These are phyloP conservation scores for Pichia sp. DNA, from an alignment of 1,139 yeast species.

Conservation along the genomic window DNA sequence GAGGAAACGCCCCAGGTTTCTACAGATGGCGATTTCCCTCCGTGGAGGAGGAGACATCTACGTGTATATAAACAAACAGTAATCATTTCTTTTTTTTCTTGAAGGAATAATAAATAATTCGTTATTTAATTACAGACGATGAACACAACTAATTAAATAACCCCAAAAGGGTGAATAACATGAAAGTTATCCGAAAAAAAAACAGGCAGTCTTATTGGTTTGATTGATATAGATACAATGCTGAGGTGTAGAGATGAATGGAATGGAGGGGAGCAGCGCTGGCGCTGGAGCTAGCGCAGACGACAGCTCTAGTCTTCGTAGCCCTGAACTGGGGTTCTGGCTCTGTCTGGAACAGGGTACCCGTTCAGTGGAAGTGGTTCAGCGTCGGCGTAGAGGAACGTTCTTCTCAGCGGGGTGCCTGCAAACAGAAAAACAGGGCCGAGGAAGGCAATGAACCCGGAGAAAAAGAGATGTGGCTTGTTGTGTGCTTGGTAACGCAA, in stretches of 20 bases:
- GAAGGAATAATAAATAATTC: not conserved
- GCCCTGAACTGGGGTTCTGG: constrained; percentile 51
- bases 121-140: not conserved
- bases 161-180: too few species aligned
- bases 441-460: constrained; percentile 61
- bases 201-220: too few species aligned
- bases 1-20: constrained; percentile 44
- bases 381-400: constrained; percentile 62
- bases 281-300: not conserved
- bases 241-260: not conserved
- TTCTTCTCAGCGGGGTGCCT: constrained; percentile 68
- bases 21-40: constrained; percentile 42
- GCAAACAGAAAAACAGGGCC: constrained; percentile 61
- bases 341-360: constrained; percentile 63
- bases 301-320: constrained; percentile 42
- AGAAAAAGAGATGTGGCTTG: constrained; percentile 71
- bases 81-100: not conserved
- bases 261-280: not conserved
- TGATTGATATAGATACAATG: not conserved
- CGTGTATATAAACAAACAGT: not conserved
- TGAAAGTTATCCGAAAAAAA: too few species aligned
- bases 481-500: constrained; percentile 74
- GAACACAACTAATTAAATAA: too few species aligned
- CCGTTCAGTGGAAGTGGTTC: constrained; percentile 57
- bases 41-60: not conserved